Evolutionary conservation across 2,329 filamentous ascomycete species (phyloP), one percentile per base, ranked within the genome.

Genomic region (Aspergillus hiratsukae): DNA sequence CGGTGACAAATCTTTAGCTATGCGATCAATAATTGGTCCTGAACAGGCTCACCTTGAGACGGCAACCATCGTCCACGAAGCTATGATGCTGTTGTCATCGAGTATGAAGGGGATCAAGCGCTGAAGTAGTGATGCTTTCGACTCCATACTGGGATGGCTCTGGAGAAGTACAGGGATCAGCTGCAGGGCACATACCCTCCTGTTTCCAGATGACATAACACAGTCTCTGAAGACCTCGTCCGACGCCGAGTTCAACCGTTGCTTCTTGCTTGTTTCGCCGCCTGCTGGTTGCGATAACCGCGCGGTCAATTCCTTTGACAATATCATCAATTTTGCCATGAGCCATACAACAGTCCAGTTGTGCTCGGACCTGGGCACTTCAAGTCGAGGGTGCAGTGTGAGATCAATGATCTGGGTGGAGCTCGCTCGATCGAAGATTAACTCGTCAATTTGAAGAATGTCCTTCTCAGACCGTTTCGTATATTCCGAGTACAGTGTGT

Each of bases 11-110:
- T 58, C n/a, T 49, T 61, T 52, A 64, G 54, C 52, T 46, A 21
- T 25, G 48, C 43, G 40, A 17, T 11, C 25, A 6, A 52, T 19
- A 21, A 48, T 29, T 40, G 49, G 4, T 21, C 21, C 19, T 37
- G 17, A 46, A 14, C 3, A 41, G 25, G 73, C 81, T 68, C 76
- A 92, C 90, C 89, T 90, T 60, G 90, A 80, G 68, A 91, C 84
- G n/a, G 87, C 87, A 52, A 97, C 72, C 78, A 96, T 85, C 19
- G 91, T 87, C 94, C 94, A 99, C 0, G 87, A 90, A 7, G 87
- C 83, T 43, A 87, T 77, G 8, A 74, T 72, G 14, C 76, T 75
- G 62, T 88, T 86, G 65, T 96, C 92, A 66, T 94, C 88, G 9
- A 83, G 80, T 46, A 88, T 83, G 53, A 82, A 79, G 10, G 76